Base-by-base conservation (phyloP, 306 rosid genomes). In the Trifolium pratense region DNA sequence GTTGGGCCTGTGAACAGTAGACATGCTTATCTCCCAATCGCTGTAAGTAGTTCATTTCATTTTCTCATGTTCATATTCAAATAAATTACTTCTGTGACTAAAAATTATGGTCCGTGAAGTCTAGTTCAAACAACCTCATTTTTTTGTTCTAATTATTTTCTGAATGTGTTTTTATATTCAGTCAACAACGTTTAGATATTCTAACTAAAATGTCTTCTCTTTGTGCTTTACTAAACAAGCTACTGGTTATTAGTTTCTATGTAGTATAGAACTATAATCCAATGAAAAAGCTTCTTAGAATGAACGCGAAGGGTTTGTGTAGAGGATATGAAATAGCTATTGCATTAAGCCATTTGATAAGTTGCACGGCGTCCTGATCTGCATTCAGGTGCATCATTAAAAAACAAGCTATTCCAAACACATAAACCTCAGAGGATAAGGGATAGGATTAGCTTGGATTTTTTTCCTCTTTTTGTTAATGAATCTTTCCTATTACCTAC, bases 11-110 rank as follows among this genome's bases (percentile, higher is more conserved):
- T 91, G 59, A 91, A 89, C 79, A 85, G 88, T 82, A 89, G 59
- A 80, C 97, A 94, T 65, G 95, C 94, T 61, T 94, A 91, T 81
- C 88, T 91, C 81, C 98, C 98, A 49, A 91, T 94, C 80, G 68
- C 90, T 61, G 96, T 91, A 88, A 91, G 98, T 74, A 74, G 31
- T 70, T 74, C 72, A 65, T 76, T 77, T 39, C 74, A 48, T 73
- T 66, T 39, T 13, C 48, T 59, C 53, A 2, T 70, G 26, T 77
- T 66, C 21, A 17, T 60, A 20, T 70, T 80, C 67, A 46, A 40
- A 13, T 71, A 53, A 68, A 31, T 61, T 37, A 37, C 58, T 53
- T 42, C 66, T 26, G 16, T 56, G 31, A 1, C 15, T 31, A 51
- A 42, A 43, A 42, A 7, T 32, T 52, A 23, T 73, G 58, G 59